Conservation (phyloP, 768 basidiomycete species). For the Chalciporus pseudorubinellus region DNA sequence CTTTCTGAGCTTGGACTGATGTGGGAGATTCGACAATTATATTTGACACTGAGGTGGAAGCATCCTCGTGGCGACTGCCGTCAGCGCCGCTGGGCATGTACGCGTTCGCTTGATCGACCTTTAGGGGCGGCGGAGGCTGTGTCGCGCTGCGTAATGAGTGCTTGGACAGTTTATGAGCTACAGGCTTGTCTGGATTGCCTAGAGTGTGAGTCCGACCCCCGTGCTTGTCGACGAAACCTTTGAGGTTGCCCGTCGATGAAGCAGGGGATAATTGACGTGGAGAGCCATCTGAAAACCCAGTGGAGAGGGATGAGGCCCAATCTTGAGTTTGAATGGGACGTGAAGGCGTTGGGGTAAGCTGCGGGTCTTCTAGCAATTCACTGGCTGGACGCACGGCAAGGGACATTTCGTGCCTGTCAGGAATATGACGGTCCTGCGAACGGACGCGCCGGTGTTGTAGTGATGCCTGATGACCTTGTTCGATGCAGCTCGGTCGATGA, state of each 20-base stretch:
- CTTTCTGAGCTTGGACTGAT: conserved; percentile 3
- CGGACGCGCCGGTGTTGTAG: conserved; percentile 29
- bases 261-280: conserved; percentile 30
- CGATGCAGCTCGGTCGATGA: conserved; percentile 11
- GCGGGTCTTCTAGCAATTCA: conserved; percentile 26
- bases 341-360: conserved; percentile 27
- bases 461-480: conserved; percentile 15
- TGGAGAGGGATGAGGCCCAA: conserved; percentile 12
- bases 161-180: conserved; percentile 23
- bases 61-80: conserved; percentile 22
- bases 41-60: background rate
- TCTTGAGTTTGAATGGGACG: conserved; percentile 14
- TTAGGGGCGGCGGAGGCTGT: conserved; percentile 32
- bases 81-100: conserved; percentile 13
- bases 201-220: background rate
- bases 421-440: conserved; percentile 31
- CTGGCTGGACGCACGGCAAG: conserved; percentile 30
- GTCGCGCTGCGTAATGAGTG: conserved; percentile 23
- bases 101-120: conserved; percentile 10
- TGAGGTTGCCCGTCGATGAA: conserved; percentile 33
- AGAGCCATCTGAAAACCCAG: conserved; percentile 9
- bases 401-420: conserved; percentile 32
- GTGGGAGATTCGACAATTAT: conserved; percentile 26
- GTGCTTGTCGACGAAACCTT: conserved; percentile 25
- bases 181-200: background rate